These are phyloP conservation scores for Emydomyces testavorans DNA, from an alignment of 2,329 filamentous ascomycete genomes.

Conservation along the genomic window DNA sequence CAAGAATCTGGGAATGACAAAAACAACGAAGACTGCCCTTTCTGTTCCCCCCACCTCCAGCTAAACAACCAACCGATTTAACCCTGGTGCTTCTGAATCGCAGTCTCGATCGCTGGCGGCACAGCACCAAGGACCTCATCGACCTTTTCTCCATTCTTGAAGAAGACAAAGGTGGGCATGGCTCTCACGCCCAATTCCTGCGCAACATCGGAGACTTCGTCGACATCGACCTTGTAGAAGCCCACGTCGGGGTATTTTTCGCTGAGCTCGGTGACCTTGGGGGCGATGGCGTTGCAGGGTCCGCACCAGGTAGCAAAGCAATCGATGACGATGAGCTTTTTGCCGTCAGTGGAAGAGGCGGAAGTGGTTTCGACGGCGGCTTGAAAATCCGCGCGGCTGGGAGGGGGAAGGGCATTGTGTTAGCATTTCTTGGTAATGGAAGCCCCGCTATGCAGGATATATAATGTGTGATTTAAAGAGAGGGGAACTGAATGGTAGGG, in stretches of 20 bases:
- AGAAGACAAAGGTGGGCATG: constrained; percentile 34
- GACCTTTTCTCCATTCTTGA: constrained; percentile 30
- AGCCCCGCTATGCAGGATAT: not conserved
- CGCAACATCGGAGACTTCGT: constrained; percentile 41
- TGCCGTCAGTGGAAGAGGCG: constrained; percentile 41
- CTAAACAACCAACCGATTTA: not conserved
- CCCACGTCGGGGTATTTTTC: constrained; percentile 40
- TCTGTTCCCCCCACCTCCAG: too few relatives aligned
- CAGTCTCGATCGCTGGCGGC: constrained; percentile 47
- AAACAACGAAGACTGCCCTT: too few relatives aligned
- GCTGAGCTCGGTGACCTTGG: constrained; percentile 42
- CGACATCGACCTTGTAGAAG: constrained; percentile 47
- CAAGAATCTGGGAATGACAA: not conserved
- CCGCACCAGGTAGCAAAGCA: constrained; percentile 48
- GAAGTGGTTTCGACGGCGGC: constrained; percentile 41
- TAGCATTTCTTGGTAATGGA: not conserved
- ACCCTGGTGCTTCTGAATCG: constrained; percentile 16
- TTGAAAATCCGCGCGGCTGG: constrained; percentile 26
- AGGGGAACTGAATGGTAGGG: not conserved
- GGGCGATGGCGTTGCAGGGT: constrained; percentile 45
- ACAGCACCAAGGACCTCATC: constrained; percentile 50
- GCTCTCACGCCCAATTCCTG: constrained; percentile 41
- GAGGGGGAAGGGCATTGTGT: constrained; percentile 13
- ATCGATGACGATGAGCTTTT: constrained; percentile 43
- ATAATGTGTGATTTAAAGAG: constrained; percentile 1